phyloP scores from a whole-genome alignment of 441 rosid genomes.

The Theobroma grandiflorum region DNA sequence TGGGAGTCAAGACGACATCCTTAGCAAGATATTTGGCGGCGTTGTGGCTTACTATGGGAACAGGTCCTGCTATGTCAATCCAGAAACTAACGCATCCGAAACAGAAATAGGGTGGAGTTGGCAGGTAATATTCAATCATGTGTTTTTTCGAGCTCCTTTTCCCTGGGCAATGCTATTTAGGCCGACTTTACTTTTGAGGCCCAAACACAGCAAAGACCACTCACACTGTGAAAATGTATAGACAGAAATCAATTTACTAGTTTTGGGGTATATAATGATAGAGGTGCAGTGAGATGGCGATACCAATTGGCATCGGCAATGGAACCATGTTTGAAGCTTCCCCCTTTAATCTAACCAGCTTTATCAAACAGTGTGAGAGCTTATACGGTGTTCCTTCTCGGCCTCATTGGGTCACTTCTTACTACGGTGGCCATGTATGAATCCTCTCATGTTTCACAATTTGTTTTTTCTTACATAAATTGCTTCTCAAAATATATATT shows the following conservation, averaged over 20 bases:
- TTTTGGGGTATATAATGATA: too few relatives aligned
- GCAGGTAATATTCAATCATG: constrained; percentile 43
- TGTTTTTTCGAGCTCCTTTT: too few relatives aligned
- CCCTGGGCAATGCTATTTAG: too few relatives aligned
- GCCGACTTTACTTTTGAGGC: too few relatives aligned
- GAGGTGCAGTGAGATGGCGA: constrained; percentile 70
- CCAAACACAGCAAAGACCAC: too few relatives aligned
- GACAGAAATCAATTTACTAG: too few relatives aligned
- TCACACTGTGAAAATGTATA: too few relatives aligned
- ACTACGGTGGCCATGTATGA: constrained; percentile 71
- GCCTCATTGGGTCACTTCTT: constrained; percentile 77
- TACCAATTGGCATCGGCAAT: constrained; percentile 57
- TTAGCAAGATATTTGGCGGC: constrained; percentile 54
- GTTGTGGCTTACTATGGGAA: constrained; percentile 48
- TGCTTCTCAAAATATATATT: too few relatives aligned
- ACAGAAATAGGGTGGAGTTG: constrained; percentile 46
- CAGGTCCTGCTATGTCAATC: constrained; percentile 42
- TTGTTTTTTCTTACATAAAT: neutral
- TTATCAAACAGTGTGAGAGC: constrained; percentile 34
- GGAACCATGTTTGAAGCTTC: constrained; percentile 58
- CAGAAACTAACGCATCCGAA: constrained; percentile 25
- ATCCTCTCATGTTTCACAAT: neutral
- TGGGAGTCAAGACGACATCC: constrained; percentile 30
- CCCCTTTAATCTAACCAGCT: constrained; percentile 50
- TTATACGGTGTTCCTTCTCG: constrained; percentile 63